These are phyloP conservation scores for Globisporangium abappressorium DNA, from an alignment of 352 stramenopile species.

Conservation along the genomic window DNA sequence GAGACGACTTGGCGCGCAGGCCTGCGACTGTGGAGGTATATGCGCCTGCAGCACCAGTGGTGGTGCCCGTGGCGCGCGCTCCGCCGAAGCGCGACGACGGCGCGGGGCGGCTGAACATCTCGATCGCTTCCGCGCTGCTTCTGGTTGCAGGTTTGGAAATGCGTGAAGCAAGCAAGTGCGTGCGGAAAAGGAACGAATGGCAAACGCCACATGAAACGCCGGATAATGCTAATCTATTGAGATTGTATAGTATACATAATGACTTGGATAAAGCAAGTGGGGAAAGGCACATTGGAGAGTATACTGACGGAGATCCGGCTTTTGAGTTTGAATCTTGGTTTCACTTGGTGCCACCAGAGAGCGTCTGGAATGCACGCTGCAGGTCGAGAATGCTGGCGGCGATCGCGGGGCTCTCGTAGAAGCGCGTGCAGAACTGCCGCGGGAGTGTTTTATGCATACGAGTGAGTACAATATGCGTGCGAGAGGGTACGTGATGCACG, in stretches of 20 bases:
- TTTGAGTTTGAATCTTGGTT: conserved; percentile 13
- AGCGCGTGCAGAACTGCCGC: conserved; percentile 45
- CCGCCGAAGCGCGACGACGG: conserved; percentile 12
- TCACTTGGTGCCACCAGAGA: conserved; percentile 19
- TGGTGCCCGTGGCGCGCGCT: background rate
- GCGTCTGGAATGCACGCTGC: conserved; percentile 39
- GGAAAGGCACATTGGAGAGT: background rate
- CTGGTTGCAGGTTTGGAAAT: conserved; percentile 5
- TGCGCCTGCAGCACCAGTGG: background rate
- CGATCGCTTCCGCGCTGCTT: conserved; percentile 5
- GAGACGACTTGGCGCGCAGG: conserved; percentile 7
- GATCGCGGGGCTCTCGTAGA: conserved; percentile 45
- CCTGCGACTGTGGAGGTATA: background rate
- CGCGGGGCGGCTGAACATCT: conserved; percentile 19
- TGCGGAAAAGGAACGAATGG: conserved; percentile 3
- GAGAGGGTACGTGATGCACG: background rate
- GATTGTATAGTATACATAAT: background rate
- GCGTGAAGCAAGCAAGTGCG: background rate
- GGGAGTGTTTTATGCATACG: background rate
- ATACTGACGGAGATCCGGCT: background rate
- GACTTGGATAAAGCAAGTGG: background rate
- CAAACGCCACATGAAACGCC: background rate
- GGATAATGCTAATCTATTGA: background rate
- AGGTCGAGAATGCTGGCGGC: conserved; percentile 34
- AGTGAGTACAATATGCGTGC: background rate